phyloP scores from a whole-genome alignment of 1,139 yeast species.

The Kodamaea ohmeri region DNA sequence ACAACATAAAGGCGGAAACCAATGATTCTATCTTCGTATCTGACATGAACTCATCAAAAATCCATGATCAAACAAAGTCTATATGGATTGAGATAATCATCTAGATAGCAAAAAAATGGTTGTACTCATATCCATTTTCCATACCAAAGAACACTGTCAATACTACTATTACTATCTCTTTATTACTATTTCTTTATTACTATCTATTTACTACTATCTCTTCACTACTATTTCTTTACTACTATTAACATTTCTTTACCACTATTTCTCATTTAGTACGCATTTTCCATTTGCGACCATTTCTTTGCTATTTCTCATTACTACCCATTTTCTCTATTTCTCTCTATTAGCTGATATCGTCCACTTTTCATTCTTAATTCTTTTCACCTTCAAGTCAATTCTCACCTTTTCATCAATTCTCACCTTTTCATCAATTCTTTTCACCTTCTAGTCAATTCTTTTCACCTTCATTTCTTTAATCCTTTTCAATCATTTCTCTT shows the following conservation, averaged over 20 bases:
- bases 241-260: background rate
- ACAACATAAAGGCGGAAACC: no score
- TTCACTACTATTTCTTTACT: background rate
- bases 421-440: background rate
- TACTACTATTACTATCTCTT: background rate
- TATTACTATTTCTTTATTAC: background rate
- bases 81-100: no score
- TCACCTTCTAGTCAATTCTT: background rate
- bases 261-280: no score
- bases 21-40: no score
- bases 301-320: background rate
- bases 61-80: no score
- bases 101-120: no score
- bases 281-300: background rate
- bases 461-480: background rate
- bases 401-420: background rate
- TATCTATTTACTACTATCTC: background rate
- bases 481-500: background rate
- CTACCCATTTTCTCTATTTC: background rate
- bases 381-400: background rate
- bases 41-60: no score
- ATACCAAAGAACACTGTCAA: no score
- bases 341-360: background rate
- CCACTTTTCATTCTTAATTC: background rate
- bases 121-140: no score